phyloP scores from a whole-genome alignment of 2,329 filamentous ascomycete genomes.

The Fusarium pseudonygamai region DNA sequence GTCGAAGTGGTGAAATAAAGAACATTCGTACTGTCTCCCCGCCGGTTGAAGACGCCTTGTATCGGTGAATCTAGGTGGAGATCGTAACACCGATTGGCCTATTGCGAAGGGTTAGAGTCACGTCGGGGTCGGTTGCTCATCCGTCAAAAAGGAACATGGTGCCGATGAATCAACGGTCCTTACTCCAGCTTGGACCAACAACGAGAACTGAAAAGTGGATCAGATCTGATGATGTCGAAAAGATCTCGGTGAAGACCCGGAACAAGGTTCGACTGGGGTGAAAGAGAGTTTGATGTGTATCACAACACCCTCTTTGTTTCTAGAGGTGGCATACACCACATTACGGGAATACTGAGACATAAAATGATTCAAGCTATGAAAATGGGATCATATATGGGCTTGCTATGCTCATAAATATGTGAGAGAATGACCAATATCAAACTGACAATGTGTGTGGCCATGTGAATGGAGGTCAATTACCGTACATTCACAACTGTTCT shows the following conservation, averaged over 20 bases:
- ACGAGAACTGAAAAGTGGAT: constrained; percentile 15
- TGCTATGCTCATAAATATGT: constrained; percentile 4
- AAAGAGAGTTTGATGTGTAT: constrained; percentile 7
- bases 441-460: constrained; percentile 6
- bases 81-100: constrained; percentile 9
- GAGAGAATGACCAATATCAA: constrained; percentile 17
- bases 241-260: constrained; percentile 39
- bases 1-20: background rate
- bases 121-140: constrained; percentile 11
- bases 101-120: background rate
- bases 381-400: constrained; percentile 34
- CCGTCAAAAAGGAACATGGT: constrained; percentile 7
- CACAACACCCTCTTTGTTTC: constrained; percentile 13
- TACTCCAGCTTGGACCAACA: constrained; percentile 17
- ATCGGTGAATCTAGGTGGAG: constrained; percentile 28
- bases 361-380: constrained; percentile 1
- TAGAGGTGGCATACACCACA: background rate
- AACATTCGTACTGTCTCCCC: background rate
- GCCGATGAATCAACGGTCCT: constrained; percentile 13
- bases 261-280: constrained; percentile 11
- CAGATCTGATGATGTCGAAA: constrained; percentile 35
- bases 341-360: background rate
- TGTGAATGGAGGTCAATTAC: background rate
- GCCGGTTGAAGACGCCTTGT: constrained; percentile 31
- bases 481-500: background rate